Evolutionary conservation across 2,329 filamentous ascomycete species (phyloP).

Genomic region (Curvularia verruculosa): DNA sequence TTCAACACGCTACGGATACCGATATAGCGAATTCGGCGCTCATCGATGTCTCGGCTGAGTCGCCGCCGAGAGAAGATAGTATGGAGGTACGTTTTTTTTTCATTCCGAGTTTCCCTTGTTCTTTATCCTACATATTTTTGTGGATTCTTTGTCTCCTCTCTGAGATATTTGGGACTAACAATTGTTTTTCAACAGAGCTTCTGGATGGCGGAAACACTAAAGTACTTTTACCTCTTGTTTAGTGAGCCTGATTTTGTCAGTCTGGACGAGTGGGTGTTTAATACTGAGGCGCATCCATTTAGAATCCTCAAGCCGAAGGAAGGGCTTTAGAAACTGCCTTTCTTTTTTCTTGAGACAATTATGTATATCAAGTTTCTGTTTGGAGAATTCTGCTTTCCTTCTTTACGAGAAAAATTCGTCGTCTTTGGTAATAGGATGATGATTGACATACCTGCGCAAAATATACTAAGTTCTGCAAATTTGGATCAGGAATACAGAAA

Average conservation of each 20-base stretch:
- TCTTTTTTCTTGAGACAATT: too few species aligned
- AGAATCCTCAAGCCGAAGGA: not conserved
- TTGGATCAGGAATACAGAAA: not conserved
- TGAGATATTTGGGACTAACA: not conserved
- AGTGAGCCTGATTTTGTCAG: not conserved
- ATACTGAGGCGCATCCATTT: not conserved
- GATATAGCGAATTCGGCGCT: constrained; percentile 55
- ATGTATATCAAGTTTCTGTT: too few species aligned
- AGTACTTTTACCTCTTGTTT: not conserved
- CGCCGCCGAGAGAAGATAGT: constrained; percentile 49
- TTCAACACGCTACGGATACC: constrained; percentile 52
- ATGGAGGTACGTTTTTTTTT: constrained; percentile 50
- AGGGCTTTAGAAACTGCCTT: not conserved
- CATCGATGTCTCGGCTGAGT: constrained; percentile 50
- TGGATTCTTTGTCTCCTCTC: not conserved
- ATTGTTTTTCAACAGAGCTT: not conserved
- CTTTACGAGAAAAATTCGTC: not conserved
- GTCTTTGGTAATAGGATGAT: too few species aligned
- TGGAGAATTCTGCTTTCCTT: not conserved
- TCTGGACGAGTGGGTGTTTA: not conserved
- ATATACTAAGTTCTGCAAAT: not conserved
- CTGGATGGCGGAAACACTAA: not conserved
- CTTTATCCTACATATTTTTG: not conserved
- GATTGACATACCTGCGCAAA: too few species aligned
- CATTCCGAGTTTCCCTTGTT: not conserved